phyloP scores from a whole-genome alignment of 371 early-diverging fungal genomes.

The Capillidium rhysosporum region DNA sequence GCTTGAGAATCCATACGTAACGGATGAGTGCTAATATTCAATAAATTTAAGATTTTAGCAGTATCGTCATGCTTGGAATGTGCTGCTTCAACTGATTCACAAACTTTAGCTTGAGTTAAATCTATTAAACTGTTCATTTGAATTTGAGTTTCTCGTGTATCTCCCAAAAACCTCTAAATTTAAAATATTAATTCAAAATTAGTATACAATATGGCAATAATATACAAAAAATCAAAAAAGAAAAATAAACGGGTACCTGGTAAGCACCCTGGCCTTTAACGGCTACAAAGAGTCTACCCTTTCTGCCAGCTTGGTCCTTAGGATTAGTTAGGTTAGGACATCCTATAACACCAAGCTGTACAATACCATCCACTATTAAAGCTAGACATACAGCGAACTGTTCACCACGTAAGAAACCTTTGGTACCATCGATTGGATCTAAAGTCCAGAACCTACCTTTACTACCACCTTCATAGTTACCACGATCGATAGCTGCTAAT shows the following conservation, averaged over 20 bases:
- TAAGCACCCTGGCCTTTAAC: slow-evolving; percentile 73
- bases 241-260: slow-evolving; percentile 28
- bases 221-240: not conserved
- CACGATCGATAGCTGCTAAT: slow-evolving; percentile 72
- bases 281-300: slow-evolving; percentile 62
- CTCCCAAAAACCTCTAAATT: not conserved
- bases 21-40: slow-evolving; percentile 50
- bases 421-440: slow-evolving; percentile 91
- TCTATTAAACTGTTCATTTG: slow-evolving; percentile 28
- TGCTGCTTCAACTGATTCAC: slow-evolving; percentile 90
- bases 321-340: slow-evolving; percentile 79
- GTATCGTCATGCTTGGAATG: slow-evolving; percentile 72
- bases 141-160: slow-evolving; percentile 31
- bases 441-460: slow-evolving; percentile 81
- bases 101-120: slow-evolving; percentile 48
- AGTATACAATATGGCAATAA: not conserved
- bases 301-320: slow-evolving; percentile 32
- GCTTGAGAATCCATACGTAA: slow-evolving; percentile 91
- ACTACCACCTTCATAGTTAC: slow-evolving; percentile 60
- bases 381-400: slow-evolving; percentile 95
- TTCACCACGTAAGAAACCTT: slow-evolving; percentile 90
- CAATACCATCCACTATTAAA: slow-evolving; percentile 69
- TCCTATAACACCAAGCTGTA: slow-evolving; percentile 80
- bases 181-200: no score
- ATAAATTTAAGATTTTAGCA: slow-evolving; percentile 43